Conservation (phyloP, 257 asterid genomes). For the Ilex aquifolium region DNA sequence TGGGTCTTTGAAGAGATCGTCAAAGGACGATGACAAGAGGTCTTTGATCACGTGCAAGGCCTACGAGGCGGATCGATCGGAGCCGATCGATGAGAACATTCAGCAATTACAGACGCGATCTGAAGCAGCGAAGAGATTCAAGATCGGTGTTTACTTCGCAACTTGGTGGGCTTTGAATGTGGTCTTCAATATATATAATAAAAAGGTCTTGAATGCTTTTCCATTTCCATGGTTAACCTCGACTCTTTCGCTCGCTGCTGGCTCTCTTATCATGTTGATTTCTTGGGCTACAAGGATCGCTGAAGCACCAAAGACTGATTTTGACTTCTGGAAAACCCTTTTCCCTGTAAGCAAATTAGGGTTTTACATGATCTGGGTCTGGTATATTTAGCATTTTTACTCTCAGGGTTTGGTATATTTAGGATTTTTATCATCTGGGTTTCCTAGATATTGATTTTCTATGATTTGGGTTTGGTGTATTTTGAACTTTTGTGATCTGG, state of each 20-base stretch:
- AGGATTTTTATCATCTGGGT: slow-evolving; percentile 1
- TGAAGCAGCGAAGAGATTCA: slow-evolving; percentile 66
- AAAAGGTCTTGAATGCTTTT: slow-evolving; percentile 84
- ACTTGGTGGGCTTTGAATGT: slow-evolving; percentile 97
- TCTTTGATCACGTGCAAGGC: slow-evolving; percentile 52
- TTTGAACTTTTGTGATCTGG: slow-evolving; percentile 16
- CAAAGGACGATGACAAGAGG: slow-evolving; percentile 8
- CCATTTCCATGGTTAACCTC: slow-evolving; percentile 95
- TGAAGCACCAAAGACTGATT: slow-evolving; percentile 83
- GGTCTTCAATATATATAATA: slow-evolving; percentile 81
- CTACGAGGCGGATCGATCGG: slow-evolving; percentile 67
- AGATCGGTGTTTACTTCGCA: slow-evolving; percentile 85
- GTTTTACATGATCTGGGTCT: slow-evolving; percentile 6
- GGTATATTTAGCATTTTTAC: slow-evolving; percentile 3
- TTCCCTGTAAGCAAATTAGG: slow-evolving; percentile 55
- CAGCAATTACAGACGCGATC: slow-evolving; percentile 17
- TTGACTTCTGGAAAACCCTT: slow-evolving; percentile 96
- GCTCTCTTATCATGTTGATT: slow-evolving; percentile 79
- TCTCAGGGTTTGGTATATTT: slow-evolving; percentile 1
- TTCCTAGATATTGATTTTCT: background rate
- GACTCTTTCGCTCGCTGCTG: slow-evolving; percentile 85
- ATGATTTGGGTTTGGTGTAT: background rate
- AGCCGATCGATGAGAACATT: slow-evolving; percentile 30
- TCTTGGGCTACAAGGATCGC: slow-evolving; percentile 86
- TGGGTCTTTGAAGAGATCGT: slow-evolving; percentile 10